Evolutionary conservation across 768 basidiomycete species (phyloP), one percentile per base, ranked within the genome.

Genomic region (Punctularia strigosozonata): DNA sequence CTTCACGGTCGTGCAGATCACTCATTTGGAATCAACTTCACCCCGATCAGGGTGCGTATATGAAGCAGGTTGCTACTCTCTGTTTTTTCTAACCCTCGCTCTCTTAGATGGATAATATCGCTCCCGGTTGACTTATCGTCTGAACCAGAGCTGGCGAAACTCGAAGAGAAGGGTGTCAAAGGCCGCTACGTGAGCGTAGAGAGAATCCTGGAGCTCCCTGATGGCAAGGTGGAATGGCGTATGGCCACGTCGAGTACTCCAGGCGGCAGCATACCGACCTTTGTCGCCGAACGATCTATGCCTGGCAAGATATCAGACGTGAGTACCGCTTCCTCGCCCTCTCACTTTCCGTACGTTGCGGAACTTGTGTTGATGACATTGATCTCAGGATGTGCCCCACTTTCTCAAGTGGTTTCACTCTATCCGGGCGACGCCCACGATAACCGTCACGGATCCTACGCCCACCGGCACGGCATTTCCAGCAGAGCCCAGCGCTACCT

Each of bases 221-320:
- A 72, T 43, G 84, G 78, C 36, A 69, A 57, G 35, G 71, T 74
- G 10, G 81, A 85, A 55, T 87, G 83, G 83, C 65, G 73, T 28
- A 84, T 87, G 83, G 83, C 82, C 3, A 82, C 80, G 2, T 77
- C 79, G 19, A 79, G 77, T 47, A 73, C 71, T 2, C 73, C 80
- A 10, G 81, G 80, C 19, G 84, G 84, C 18, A 66, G 54, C 38
- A 77, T 86, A 31, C 83, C 83, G 1, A 58, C 62, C 13, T 81
- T 79, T 45, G 41, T 86, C 42, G 69, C 69, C 3, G 78, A 84
- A 44, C 63, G 56, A 41, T 68, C 66, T 22, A 69, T 86, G 68
- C 62, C 72, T 3, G 63, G 75, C 42, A 69, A 70, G 46, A 80
- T 86, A 40, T 67, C 80, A 10, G 59, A 68, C 46, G 83, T 83